Percentiles rank a stretch among this genome's conserved stretches.
Evolutionary conservation across 2,329 filamentous ascomycete genomes (phyloP).

Genomic region (Paradendryphiella salina): DNA sequence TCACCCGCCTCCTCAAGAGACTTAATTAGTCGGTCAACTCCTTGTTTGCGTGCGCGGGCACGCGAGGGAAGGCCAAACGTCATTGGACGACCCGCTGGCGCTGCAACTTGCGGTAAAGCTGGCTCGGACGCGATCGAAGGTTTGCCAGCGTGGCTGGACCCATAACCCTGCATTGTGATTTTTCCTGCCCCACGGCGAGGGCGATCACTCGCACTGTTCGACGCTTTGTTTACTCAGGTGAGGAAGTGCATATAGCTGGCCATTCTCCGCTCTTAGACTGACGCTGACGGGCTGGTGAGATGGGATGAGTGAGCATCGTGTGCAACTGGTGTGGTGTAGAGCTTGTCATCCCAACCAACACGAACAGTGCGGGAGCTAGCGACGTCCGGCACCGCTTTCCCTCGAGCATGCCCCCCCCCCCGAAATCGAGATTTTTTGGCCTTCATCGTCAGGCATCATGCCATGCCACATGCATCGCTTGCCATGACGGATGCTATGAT

Average conservation of each 20-base stretch:
- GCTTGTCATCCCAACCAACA: conserved; percentile 1
- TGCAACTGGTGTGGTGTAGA: conserved; percentile 7
- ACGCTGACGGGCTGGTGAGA: conserved; percentile 17
- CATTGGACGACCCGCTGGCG: conserved; percentile 20
- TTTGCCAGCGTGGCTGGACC: conserved; percentile 23
- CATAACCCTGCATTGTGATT: conserved; percentile 21
- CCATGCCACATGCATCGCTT: conserved; percentile 4
- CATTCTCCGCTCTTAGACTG: conserved; percentile 8
- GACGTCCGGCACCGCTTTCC: conserved; percentile 5
- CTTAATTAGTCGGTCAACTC: conserved; percentile 20
- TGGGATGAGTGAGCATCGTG: conserved; percentile 18
- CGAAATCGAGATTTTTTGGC: conserved; percentile 3
- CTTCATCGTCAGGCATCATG: conserved; percentile 1
- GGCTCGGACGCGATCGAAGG: conserved; percentile 16
- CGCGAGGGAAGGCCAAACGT: conserved; percentile 18
- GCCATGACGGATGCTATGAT: not conserved
- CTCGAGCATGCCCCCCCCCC: not conserved
- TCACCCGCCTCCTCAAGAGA: conserved; percentile 23
- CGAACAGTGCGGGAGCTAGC: conserved; percentile 8
- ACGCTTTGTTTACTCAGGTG: conserved; percentile 7
- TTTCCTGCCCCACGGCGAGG: conserved; percentile 8
- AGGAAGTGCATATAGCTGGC: conserved; percentile 1
- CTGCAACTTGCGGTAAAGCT: conserved; percentile 16
- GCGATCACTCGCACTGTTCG: conserved; percentile 6
- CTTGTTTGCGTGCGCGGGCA: conserved; percentile 23